These are phyloP conservation scores for Marvania coccoides DNA, from an alignment of 139 green algal genomes.

Conservation along the genomic window DNA sequence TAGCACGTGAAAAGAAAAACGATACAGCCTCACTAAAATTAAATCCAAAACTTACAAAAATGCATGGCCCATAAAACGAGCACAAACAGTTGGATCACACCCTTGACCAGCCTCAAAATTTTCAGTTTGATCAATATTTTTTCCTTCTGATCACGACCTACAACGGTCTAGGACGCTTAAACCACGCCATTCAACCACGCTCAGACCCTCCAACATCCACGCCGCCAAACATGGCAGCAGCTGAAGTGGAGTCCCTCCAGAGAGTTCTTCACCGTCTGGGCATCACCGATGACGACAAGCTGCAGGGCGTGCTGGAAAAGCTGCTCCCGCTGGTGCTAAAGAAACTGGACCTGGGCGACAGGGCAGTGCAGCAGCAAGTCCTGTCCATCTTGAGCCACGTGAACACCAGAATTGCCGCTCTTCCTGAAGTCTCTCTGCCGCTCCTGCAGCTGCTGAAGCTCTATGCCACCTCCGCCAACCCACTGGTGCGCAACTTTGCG, in stretches of 20 bases:
- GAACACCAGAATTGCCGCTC: constrained; percentile 78
- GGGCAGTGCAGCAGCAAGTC: constrained; percentile 44
- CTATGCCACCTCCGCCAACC: constrained; percentile 8
- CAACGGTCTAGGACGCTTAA: too few species aligned
- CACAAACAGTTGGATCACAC: too few species aligned
- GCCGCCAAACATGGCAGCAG: too few species aligned
- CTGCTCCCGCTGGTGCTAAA: constrained; percentile 68
- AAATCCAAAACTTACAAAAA: too few species aligned
- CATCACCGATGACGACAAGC: constrained; percentile 68
- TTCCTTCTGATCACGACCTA: too few species aligned
- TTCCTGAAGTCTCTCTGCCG: constrained; percentile 57
- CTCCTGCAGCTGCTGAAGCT: constrained; percentile 52
- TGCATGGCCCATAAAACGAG: too few species aligned
- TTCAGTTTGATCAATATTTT: not conserved
- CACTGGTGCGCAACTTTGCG: constrained; percentile 67
- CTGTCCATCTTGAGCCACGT: constrained; percentile 83
- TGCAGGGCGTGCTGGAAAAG: constrained; percentile 67
- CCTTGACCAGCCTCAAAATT: too few species aligned
- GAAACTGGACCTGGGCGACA: constrained; percentile 8
- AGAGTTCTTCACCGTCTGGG: constrained; percentile 67
- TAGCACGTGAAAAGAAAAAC: too few species aligned
- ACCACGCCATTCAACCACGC: too few species aligned
- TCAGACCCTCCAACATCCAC: too few species aligned
- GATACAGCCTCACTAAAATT: too few species aligned
- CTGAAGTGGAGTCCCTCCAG: constrained; percentile 67